These are phyloP conservation scores for Vitis cinerea DNA, from an alignment of 164 flowering plant genomes.

Conservation along the genomic window DNA sequence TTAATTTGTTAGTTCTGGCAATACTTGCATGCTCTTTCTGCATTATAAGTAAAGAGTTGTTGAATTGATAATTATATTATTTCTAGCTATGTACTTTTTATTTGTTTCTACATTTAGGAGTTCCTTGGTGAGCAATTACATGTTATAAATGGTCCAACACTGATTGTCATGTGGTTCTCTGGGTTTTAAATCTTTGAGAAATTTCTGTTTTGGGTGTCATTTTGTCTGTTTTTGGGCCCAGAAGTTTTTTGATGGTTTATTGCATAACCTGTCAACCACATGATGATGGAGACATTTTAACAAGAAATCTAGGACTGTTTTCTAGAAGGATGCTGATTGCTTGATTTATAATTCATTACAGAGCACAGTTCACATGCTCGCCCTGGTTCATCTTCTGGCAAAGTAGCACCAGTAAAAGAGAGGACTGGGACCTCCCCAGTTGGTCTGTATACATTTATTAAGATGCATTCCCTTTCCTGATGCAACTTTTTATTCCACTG, in stretches of 20 bases:
- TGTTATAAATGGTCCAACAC: background rate
- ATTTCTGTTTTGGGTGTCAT: background rate
- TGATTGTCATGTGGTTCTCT: background rate
- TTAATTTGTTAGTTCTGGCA: background rate
- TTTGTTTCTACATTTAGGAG: background rate
- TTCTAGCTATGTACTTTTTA: too few relatives aligned
- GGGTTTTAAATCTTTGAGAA: background rate
- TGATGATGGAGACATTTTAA: background rate
- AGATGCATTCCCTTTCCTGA: background rate
- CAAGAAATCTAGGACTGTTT: background rate
- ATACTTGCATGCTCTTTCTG: too few relatives aligned
- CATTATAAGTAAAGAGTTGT: too few relatives aligned
- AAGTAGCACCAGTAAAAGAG: conserved; percentile 30
- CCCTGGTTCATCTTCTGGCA: conserved; percentile 65
- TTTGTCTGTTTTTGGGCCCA: background rate
- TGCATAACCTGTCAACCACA: background rate
- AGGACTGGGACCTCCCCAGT: conserved; percentile 27
- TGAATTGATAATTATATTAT: too few relatives aligned
- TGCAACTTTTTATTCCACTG: background rate
- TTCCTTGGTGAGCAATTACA: background rate
- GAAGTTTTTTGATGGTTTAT: background rate
- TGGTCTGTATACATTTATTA: conserved; percentile 35
- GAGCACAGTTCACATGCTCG: conserved; percentile 52
- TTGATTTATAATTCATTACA: conserved; percentile 23
- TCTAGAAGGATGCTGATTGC: conserved; percentile 9